Base-by-base conservation (phyloP, 2,329 filamentous ascomycete species). In the Sporothrix brunneoviolacea region DNA sequence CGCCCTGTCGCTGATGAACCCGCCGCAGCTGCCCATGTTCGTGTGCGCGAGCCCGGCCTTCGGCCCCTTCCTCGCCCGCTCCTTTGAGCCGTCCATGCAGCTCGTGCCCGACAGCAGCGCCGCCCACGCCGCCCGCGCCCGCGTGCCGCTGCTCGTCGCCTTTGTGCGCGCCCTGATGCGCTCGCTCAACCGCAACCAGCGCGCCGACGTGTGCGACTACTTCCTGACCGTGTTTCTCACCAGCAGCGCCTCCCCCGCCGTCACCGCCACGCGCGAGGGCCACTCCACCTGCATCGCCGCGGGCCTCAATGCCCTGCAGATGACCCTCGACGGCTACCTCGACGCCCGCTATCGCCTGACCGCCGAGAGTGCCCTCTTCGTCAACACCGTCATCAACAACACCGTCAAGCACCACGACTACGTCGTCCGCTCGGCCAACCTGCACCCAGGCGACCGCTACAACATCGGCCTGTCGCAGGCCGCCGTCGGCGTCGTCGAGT, bases 151-250 rank as follows among this genome's bases (percentile, higher is more conserved):
- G 41, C 80, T 88, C 50, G 80, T 90, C 8, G 80, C 80, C 19
- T 97, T 91, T 89, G 80, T 93, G 28, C 74, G 76, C 19, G 81
- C 84, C 0, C 89, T 95, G 62, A 77, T 95, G 55, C 74, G 77
- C 27, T 95, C 90, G 2, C 77, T 96, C 52, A 82, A 84, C 53
- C 76, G 83, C 5, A 80, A 83, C 50, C 56, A 58, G 60, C 81
- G 89, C 53, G 83, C 86, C 16, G 85, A 91, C 57, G 85, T 88
- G 8, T 91, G 89, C 64, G 82, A 89, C 54, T 81, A 85, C n/a
- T 71, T 96, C 37, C 76, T 88, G 35, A 78, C 85, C 55, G 83
- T 89, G 48, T 76, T 95, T 9, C 79, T 96, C 37, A 50, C 51
- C 12, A 52, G 27, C 30, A 15, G n/a, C 3, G 48, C 49, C 18